These are phyloP conservation scores for Naganishia antarctica DNA, from an alignment of 768 basidiomycete genomes.

Conservation along the genomic window DNA sequence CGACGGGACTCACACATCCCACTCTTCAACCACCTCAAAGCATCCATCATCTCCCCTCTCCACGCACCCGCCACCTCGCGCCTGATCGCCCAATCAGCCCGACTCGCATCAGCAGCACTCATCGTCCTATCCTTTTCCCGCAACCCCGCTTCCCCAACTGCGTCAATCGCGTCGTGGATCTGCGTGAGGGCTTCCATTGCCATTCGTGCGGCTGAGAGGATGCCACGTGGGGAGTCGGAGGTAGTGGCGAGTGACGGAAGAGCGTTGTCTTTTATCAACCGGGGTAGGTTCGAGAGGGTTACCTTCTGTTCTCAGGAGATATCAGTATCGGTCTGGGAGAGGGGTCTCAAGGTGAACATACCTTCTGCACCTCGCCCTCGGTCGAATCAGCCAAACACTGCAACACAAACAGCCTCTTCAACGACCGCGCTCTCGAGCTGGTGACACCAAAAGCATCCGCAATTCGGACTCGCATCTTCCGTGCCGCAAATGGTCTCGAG, in stretches of 20 bases:
- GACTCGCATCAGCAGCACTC: conserved; percentile 1
- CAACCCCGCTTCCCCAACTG: neutral
- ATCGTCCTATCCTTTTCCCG: neutral
- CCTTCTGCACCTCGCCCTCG: neutral
- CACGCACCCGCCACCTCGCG: neutral
- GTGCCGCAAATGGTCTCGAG: neutral
- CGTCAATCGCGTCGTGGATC: neutral
- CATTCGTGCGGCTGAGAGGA: neutral
- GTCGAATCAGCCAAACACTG: neutral
- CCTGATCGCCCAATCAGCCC: neutral
- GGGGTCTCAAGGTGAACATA: neutral
- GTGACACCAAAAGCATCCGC: neutral
- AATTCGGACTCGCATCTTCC: neutral
- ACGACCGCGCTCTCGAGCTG: neutral
- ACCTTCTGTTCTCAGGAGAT: neutral
- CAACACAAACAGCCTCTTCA: conserved; percentile 2
- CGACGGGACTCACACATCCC: conserved; percentile 1
- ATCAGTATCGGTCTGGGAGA: neutral
- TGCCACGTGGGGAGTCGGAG: neutral
- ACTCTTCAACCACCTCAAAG: conserved; percentile 14
- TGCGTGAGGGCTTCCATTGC: neutral
- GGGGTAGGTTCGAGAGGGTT: neutral
- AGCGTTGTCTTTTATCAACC: neutral
- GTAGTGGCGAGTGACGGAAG: neutral
- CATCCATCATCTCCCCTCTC: conserved; percentile 10